Base-by-base conservation (phyloP, 108 stramenopile genomes). In the Pseudonitzschia multiseries region DNA sequence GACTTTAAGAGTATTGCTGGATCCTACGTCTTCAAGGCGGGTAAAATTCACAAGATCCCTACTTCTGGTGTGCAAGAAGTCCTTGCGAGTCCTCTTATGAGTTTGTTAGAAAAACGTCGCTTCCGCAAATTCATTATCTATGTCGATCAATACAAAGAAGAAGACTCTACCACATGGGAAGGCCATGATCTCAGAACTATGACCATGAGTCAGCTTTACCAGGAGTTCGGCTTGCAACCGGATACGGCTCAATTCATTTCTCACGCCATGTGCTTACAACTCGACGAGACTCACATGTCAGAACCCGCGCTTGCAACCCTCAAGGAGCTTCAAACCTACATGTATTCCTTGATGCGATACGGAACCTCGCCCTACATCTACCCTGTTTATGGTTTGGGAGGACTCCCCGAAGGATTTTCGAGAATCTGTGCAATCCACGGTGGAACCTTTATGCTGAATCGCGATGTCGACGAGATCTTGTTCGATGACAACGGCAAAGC, bases 381-480 rank as follows among this genome's bases (percentile, higher is more conserved):
- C 85, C 99, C 99, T 42, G 79, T 97, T 57, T 99, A 98, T 74
- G 99, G 99, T 56, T 88, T 99, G 61, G 97, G 97, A 28, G 96
- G 97, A 24, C 88, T 99, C 46, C 99, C 99, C 18, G 99, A 99
- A 83, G 97, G 97, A 53, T 99, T 99, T 78, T 97, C 96, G 57
- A 95, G 99, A 46, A 90, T 99, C 54, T 98, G 97, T 76, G 99
- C 99, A 32, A 95, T 99, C 72, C 95, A 98, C 74, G 99, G 98
- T 40, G 98, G 98, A 75, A 98, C 98, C 56, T 98, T 99, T 83
- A 99, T 99, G 98, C 91, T 99, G 52, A 96, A 98, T 77, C 93
- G 90, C 54, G 96, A 97, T 70, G 90, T 99, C 50, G 96, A 99
- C 71, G 98, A 99, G 80, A 91, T 99, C 74, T 59, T 97, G 48